These are phyloP conservation scores for Apiospora sp. DNA, from an alignment of 2,329 filamentous ascomycete genomes.

Conservation along the genomic window DNA sequence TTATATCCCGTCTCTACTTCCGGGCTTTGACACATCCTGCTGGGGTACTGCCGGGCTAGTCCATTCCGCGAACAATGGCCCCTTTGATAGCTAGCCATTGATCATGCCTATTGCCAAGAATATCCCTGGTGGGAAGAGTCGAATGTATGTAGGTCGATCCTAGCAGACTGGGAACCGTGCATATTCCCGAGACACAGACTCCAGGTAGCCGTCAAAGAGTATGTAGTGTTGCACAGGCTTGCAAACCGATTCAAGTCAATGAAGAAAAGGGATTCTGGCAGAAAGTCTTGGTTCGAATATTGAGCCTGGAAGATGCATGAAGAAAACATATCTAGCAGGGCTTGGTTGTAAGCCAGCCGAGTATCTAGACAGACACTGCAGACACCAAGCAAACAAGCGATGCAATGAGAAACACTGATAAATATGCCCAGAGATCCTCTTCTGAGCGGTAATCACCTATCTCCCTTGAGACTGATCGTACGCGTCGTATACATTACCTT, in stretches of 20 bases:
- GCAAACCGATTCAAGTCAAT: neutral
- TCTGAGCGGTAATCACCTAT: neutral
- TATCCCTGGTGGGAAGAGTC: no score
- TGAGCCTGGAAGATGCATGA: neutral
- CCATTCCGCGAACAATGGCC: neutral
- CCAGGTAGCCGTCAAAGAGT: neutral
- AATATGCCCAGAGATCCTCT: neutral
- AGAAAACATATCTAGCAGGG: no score
- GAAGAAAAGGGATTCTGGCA: neutral
- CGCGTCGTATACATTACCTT: neutral
- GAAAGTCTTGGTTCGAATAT: neutral
- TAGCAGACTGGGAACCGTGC: neutral
- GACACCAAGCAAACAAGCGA: neutral
- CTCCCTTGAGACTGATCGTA: neutral
- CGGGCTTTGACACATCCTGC: no score
- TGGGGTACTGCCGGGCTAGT: no score
- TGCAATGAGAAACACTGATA: neutral
- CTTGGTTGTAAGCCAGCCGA: no score
- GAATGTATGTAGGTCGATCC: neutral
- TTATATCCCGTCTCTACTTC: no score
- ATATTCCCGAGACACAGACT: neutral
- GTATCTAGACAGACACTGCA: neutral
- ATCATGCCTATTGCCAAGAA: neutral
- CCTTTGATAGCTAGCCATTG: neutral
- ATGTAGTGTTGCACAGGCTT: accelerated